Evolutionary conservation across 768 basidiomycete species (phyloP).

Genomic region (Mrakia blollopis): DNA sequence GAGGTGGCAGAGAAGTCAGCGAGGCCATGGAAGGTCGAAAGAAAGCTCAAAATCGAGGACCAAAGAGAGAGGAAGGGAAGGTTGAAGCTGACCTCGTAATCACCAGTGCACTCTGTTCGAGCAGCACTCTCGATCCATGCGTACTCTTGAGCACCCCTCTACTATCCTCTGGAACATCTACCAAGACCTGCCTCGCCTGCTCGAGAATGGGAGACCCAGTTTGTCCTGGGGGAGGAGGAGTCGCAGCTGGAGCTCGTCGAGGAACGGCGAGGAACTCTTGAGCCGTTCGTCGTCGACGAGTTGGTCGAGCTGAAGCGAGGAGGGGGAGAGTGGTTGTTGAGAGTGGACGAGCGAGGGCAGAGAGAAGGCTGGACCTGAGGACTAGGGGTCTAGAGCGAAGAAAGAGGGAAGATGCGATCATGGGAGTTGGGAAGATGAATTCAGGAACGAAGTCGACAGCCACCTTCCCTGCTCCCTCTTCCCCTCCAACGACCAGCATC

Average conservation of each 20-base stretch:
- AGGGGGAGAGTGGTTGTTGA: not conserved
- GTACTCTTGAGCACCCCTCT: constrained; percentile 23
- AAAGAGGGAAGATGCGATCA: not conserved
- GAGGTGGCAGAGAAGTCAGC: not conserved
- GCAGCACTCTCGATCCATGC: constrained; percentile 14
- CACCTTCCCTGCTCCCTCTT: not conserved
- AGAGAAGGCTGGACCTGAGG: not conserved
- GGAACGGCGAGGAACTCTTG: constrained; percentile 13
- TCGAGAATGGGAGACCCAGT: not conserved
- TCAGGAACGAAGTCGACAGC: not conserved
- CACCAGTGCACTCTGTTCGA: constrained; percentile 12
- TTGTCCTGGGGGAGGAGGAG: not conserved
- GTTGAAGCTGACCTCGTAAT: constrained; percentile 11
- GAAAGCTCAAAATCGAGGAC: too few species aligned
- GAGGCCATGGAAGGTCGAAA: not conserved
- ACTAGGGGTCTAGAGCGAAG: not conserved
- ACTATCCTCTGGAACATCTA: constrained; percentile 26
- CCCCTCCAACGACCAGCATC: not conserved
- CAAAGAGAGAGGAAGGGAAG: not conserved
- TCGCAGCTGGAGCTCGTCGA: not conserved
- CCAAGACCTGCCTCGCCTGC: not conserved
- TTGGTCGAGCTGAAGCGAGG: not conserved
- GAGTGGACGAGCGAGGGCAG: not conserved
- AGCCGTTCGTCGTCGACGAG: not conserved
- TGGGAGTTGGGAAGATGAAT: not conserved